Conservation (phyloP, 768 basidiomycete species). For the Suillus fuscotomentosus region DNA sequence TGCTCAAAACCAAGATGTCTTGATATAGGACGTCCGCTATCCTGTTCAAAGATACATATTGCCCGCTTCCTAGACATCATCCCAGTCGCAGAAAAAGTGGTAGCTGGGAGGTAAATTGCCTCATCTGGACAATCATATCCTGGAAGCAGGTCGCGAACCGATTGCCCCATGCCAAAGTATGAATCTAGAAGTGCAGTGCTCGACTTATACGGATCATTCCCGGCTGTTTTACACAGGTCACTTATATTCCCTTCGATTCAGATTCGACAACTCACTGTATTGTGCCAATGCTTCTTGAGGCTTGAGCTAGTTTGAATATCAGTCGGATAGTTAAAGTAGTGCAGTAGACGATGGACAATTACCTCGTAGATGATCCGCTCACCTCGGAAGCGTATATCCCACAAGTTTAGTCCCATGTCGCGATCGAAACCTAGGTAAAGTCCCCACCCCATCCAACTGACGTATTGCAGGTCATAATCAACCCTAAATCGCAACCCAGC, state of each 20-base stretch:
- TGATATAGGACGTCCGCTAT: slow-evolving; percentile 54
- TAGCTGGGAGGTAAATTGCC: slow-evolving; percentile 56
- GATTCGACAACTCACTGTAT: slow-evolving; percentile 39
- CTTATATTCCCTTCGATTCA: background rate
- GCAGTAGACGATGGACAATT: background rate
- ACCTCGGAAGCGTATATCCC: slow-evolving; percentile 55
- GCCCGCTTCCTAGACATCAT: slow-evolving; percentile 46
- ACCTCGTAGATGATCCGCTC: slow-evolving; percentile 66
- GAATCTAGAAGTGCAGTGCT: slow-evolving; percentile 63
- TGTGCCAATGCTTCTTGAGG: slow-evolving; percentile 66
- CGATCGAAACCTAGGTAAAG: slow-evolving; percentile 61
- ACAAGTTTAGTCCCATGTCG: slow-evolving; percentile 68
- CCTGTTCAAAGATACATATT: slow-evolving; percentile 65
- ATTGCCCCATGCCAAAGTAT: slow-evolving; percentile 59
- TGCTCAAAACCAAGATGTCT: slow-evolving; percentile 53
- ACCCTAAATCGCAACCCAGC: slow-evolving; percentile 58
- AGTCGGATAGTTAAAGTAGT: background rate
- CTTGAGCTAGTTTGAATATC: slow-evolving; percentile 36
- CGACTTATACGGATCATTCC: slow-evolving; percentile 60
- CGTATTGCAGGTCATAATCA: slow-evolving; percentile 46
- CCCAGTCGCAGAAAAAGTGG: slow-evolving; percentile 45
- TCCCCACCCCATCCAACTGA: slow-evolving; percentile 69
- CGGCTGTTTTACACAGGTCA: slow-evolving; percentile 35
- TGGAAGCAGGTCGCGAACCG: slow-evolving; percentile 56
- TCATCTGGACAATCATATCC: slow-evolving; percentile 69